These are phyloP conservation scores for Botrytis squamosa DNA, from an alignment of 2,329 filamentous ascomycete genomes.

Conservation along the genomic window DNA sequence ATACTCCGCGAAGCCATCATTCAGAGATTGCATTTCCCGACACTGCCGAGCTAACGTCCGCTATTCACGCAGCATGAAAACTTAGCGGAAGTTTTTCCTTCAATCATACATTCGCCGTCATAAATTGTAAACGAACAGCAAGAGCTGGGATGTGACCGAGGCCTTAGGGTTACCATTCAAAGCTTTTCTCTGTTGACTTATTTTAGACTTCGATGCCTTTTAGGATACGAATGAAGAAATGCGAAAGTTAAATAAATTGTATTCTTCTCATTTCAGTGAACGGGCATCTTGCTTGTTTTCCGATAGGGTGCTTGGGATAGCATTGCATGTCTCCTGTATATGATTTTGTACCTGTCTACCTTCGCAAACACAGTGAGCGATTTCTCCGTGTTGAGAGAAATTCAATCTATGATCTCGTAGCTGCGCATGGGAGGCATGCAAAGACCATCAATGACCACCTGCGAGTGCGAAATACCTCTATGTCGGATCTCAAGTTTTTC, in stretches of 20 bases:
- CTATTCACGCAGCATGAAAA: neutral
- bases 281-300: neutral
- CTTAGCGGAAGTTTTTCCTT: neutral
- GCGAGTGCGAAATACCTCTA: no score
- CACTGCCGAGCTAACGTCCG: neutral
- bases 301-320: neutral
- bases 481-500: neutral
- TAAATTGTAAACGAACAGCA: neutral
- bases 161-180: neutral
- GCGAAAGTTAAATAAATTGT: neutral
- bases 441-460: no score
- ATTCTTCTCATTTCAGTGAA: neutral
- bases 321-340: neutral
- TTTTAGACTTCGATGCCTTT: neutral
- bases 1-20: neutral
- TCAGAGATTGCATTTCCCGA: neutral
- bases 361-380: neutral
- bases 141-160: neutral
- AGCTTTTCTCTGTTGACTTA: neutral
- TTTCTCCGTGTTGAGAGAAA: neutral
- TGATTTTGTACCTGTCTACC: neutral
- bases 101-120: neutral
- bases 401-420: neutral
- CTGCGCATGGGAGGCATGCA: no score
- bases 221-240: neutral